Percentiles rank a stretch among this genome's conserved stretches.
phyloP scores from a whole-genome alignment of 305 asterid species.

The Fraxinus xanthoxyloides region DNA sequence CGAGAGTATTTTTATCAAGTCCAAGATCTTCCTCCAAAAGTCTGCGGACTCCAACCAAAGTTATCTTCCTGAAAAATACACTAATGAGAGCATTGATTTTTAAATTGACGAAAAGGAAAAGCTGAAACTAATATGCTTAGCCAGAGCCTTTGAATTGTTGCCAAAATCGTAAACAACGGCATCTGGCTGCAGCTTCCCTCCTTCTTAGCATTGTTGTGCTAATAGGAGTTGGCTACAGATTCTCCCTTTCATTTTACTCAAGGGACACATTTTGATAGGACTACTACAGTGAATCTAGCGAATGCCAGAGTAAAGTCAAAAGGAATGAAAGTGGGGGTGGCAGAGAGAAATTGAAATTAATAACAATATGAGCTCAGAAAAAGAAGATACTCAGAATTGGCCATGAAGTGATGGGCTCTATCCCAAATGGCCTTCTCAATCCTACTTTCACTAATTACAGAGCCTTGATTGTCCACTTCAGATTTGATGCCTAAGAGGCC shows the following conservation, averaged over 20 bases:
- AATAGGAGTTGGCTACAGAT: slow-evolving; percentile 6
- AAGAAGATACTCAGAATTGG: slow-evolving; percentile 60
- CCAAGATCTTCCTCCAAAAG: slow-evolving; percentile 86
- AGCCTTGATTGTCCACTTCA: slow-evolving; percentile 44
- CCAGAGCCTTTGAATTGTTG: slow-evolving; percentile 8
- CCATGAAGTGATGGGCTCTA: slow-evolving; percentile 66
- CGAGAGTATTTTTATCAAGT: slow-evolving; percentile 61
- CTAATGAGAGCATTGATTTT: slow-evolving; percentile 14
- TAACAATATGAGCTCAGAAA: slow-evolving; percentile 11
- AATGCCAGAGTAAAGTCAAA: neutral
- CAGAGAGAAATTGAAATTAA: slow-evolving; percentile 3
- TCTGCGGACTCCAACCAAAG: slow-evolving; percentile 75
- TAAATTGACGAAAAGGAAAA: neutral
- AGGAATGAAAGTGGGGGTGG: neutral
- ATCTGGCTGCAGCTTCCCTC: neutral
- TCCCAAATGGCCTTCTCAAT: slow-evolving; percentile 69
- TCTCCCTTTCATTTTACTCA: neutral
- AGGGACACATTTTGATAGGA: neutral
- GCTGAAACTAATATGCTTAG: slow-evolving; percentile 15
- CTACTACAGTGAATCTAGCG: neutral
- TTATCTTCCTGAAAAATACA: slow-evolving; percentile 50
- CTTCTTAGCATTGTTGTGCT: neutral
- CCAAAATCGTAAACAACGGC: slow-evolving; percentile 14
- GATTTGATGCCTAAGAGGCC: slow-evolving; percentile 62
- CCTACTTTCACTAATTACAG: slow-evolving; percentile 49